phyloP scores from a whole-genome alignment of 345 rosid species.

The Eucalyptus pauciflora region DNA sequence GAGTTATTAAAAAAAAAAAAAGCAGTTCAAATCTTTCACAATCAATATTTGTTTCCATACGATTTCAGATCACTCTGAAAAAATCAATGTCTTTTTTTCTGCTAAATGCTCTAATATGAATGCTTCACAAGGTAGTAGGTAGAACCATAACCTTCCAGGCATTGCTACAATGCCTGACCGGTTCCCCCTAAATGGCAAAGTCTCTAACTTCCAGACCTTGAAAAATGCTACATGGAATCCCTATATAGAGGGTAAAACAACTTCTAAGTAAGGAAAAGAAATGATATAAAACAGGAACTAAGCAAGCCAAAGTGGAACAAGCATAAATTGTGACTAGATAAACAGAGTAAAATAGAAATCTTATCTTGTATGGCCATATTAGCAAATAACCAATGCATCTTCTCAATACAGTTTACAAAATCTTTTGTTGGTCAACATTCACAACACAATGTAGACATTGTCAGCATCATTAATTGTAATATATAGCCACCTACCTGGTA shows the following conservation, averaged over 20 bases:
- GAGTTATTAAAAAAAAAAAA: neutral
- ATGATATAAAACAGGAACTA: neutral
- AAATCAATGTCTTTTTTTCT: neutral
- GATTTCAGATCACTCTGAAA: neutral
- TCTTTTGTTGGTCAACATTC: neutral
- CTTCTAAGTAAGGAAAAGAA: neutral
- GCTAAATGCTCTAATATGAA: neutral
- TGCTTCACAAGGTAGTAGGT: neutral
- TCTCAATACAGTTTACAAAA: neutral
- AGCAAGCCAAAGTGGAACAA: neutral
- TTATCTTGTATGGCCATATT: neutral
- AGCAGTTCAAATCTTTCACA: neutral
- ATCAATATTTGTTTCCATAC: neutral
- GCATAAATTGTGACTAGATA: neutral
- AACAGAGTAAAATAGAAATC: neutral
- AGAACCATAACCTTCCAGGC: neutral
- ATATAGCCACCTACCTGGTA: constrained; percentile 37
- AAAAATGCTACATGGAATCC: neutral
- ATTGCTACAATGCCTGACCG: neutral
- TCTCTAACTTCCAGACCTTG: neutral
- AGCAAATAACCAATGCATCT: neutral
- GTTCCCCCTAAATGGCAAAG: neutral
- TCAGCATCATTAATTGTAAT: neutral
- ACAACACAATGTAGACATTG: neutral
- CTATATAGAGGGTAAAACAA: neutral